Base-by-base conservation (phyloP, 2,329 filamentous ascomycete genomes). In the Harringtonia aguacate region DNA sequence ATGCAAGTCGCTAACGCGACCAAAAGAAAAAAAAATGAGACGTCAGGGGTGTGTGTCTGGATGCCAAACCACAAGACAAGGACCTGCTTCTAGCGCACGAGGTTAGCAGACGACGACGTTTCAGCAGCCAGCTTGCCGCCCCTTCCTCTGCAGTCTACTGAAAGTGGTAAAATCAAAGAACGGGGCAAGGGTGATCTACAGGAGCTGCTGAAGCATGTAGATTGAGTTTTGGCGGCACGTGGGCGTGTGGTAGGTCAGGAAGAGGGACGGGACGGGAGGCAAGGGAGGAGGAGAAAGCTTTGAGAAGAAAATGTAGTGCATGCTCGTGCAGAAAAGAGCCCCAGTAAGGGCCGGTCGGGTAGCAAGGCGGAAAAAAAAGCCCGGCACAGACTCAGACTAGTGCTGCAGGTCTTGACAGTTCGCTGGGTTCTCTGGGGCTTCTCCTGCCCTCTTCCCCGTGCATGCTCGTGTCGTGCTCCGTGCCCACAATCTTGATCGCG, bases 231-330 rank as follows among this genome's bases (percentile, higher is more conserved):
- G 24, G n/a, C 30, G 14, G 29, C 41, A 38, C 35, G 41, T 43
- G 41, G 41, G 35, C 14, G 28, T 24, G 41, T 38, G 40, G 40
- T 36, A 36, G 30, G 31, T 13, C 20, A 36, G 14, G 40, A 24
- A 4, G 28, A n/a, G 36, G 14, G 17, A 38, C 34, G 5, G 22
- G 8, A 33, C 4, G 34, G 17, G 15, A 34, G 9, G 12, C 21
- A 7, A 39, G 27, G 9, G 27, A 29, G 36, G 18, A 10, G n/a
- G 8, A n/a, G 13, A 14, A 39, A 10, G 14, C 9, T 4, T 31
- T 8, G 33, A 33, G 6, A 12, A 18, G n/a, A 18, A 31, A 40
- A 27, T 10, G 24, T 10, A 27, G 24, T 10, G 24, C 6, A 27
- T 27, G 24, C 24, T 27, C 24, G 24, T 27, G 24, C 24, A 27